Percentiles rank a stretch among this genome's conserved stretches.
phyloP scores from a whole-genome alignment of 495 filamentous ascomycete genomes.

The Hypoxylon perforatum region DNA sequence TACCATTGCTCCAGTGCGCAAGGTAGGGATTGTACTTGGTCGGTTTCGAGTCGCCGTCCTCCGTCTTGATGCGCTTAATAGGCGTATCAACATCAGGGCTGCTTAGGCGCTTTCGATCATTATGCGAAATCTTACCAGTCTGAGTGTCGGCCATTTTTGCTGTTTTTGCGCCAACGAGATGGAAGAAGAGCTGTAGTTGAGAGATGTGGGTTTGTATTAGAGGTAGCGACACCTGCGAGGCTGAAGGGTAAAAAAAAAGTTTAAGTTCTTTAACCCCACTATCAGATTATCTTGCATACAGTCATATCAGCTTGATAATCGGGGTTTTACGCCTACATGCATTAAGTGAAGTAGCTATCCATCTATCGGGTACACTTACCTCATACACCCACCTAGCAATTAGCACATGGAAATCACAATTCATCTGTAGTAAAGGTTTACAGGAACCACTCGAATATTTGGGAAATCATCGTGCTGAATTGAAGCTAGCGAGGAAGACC shows the following conservation, averaged over 20 bases:
- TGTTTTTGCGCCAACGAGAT: neutral
- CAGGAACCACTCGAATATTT: neutral
- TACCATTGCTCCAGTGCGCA: conserved; percentile 82
- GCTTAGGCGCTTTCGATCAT: conserved; percentile 39
- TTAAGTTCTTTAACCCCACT: neutral
- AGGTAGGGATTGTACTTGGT: conserved; percentile 81
- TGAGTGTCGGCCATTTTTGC: conserved; percentile 13
- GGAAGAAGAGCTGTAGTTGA: neutral
- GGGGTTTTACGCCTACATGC: too few species aligned
- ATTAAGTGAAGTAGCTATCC: too few species aligned
- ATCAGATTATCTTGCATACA: neutral
- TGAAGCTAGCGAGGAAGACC: neutral
- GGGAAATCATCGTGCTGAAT: conserved; percentile 5
- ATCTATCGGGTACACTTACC: too few species aligned
- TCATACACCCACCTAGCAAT: too few species aligned
- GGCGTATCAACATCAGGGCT: conserved; percentile 31
- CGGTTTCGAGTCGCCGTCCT: conserved; percentile 49
- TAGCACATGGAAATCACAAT: neutral
- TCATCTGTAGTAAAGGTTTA: neutral
- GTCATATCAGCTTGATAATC: too few species aligned
- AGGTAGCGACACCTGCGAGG: neutral
- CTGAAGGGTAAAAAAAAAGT: conserved; percentile 1
- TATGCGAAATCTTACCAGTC: conserved; percentile 7
- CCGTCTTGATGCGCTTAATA: conserved; percentile 47
- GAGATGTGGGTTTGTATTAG: neutral